A percentile compares a stretch with the other conserved stretches of the same genome.
Conservation (phyloP, 176 grass and related monocot species). For the Oryza rufipogon region DNA sequence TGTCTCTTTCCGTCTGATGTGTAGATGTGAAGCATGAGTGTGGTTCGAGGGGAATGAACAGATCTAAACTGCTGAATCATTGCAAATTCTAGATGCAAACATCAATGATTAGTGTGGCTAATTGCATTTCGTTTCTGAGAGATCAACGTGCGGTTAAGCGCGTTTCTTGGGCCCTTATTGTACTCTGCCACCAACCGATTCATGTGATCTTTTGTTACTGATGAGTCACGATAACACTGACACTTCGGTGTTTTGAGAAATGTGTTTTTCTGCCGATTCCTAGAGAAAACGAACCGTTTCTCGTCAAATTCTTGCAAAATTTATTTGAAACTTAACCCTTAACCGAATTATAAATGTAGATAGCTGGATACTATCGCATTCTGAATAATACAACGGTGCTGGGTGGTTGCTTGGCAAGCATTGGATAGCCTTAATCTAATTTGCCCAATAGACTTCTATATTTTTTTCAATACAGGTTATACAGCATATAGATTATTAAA, state of each 20-base stretch:
- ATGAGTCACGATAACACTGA: not conserved
- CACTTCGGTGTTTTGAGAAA: not conserved
- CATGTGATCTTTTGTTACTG: not conserved
- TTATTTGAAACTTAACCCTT: not conserved
- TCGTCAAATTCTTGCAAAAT: not conserved
- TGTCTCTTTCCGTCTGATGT: not conserved
- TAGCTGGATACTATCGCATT: not conserved
- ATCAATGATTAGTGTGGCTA: not conserved
- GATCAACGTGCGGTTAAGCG: constrained; percentile 22
- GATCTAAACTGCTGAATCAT: not conserved
- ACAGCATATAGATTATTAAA: not conserved
- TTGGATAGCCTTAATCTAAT: not conserved
- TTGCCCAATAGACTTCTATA: not conserved
- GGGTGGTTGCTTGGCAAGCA: not conserved
- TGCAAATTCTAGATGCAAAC: not conserved
- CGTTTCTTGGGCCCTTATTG: constrained; percentile 22
- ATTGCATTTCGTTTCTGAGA: not conserved
- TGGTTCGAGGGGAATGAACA: not conserved
- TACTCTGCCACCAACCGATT: not conserved
- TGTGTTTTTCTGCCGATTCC: not conserved
- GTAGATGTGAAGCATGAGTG: no score
- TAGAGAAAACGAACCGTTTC: not conserved
- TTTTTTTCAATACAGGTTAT: not conserved
- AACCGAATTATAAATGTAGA: not conserved
- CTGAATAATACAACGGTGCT: not conserved